Evolutionary conservation across 2,329 filamentous ascomycete species (phyloP), one percentile per base, ranked within the genome.

Genomic region (Nemania sp.): DNA sequence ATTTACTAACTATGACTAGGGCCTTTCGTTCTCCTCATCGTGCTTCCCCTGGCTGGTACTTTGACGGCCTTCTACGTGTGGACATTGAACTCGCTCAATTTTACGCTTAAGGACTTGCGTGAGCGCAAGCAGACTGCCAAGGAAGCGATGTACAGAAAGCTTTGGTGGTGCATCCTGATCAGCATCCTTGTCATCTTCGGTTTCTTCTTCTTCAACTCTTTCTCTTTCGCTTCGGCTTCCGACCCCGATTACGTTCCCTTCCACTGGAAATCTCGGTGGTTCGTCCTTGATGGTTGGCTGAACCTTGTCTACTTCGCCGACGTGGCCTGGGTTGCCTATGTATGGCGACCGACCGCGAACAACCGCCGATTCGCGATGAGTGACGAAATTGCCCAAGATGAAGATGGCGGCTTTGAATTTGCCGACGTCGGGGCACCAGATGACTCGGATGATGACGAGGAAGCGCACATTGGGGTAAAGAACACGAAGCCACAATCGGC

Each of bases 161-260:
- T 99, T 15, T 99, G 97, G 94, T 99, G 94, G 94, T 95, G 93
- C 79, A 97, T 99, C 68, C 86, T 99, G 53, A 85, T 89, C 71
- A 97, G 92, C 79, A 97, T 99, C 78, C 83, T 98, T 56, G 93
- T 98, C 74, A 98, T 98, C 74, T 99, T 99, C 75, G 94, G 87
- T 65, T 99, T 99, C 84, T 98, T 99, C 86, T 98, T 99, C 85
- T 90, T 98, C 84, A 98, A 98, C 85, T 97, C 93, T 74, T 94
- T 98, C 81, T 93, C 93, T 0, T 97, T 99, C 79, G 95, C 94
- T 56, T 94, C 94, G 13, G 89, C 90, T 55, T 88, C 88, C 55
- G 92, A 94, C 71, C 93, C 93, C 0, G 92, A 97, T 79, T 99
- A 97, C 79, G 93, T 97, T 4, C 96, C 96, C 1, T 93, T 93